Percentiles rank a stretch among this genome's conserved stretches.
Evolutionary conservation across 352 stramenopile species (phyloP).

Genomic region (Phytophthora syringae): DNA sequence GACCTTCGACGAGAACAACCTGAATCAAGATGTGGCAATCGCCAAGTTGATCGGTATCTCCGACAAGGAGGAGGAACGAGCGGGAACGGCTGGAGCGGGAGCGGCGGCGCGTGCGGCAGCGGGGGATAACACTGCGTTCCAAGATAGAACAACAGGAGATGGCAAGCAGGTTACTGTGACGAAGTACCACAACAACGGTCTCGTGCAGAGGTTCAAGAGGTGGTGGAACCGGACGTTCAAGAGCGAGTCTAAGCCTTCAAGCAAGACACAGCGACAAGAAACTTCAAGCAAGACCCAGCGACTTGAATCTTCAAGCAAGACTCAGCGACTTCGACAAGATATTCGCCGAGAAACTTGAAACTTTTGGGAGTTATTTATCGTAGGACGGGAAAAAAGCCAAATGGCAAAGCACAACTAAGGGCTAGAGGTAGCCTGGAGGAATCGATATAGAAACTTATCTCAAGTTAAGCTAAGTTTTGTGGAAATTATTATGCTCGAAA

Average conservation of each 20-base stretch:
- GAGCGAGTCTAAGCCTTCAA: not conserved
- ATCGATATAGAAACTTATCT: too few species aligned
- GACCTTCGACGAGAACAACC: constrained; percentile 14
- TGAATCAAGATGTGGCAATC: not conserved
- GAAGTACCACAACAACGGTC: constrained; percentile 24
- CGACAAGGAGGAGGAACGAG: constrained; percentile 8
- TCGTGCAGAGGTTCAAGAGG: constrained; percentile 14
- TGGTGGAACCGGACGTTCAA: constrained; percentile 16
- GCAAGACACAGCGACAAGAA: too few species aligned
- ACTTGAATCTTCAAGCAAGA: constrained; percentile 2
- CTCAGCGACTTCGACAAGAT: not conserved
- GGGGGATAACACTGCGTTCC: not conserved
- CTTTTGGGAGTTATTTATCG: not conserved
- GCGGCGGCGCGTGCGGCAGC: constrained; percentile 8
- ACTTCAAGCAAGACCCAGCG: too few species aligned
- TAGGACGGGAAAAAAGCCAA: too few species aligned
- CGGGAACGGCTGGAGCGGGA: not conserved
- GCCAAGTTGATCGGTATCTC: not conserved
- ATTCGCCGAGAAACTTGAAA: not conserved
- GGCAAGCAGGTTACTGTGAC: constrained; percentile 16
- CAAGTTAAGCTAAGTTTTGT: too few species aligned
- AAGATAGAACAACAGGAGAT: constrained; percentile 1
- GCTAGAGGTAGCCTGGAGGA: too few species aligned
- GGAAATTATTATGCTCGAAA: too few species aligned
- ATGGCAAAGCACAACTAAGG: too few species aligned